These are phyloP conservation scores for Thuidium tamariscinum DNA, from an alignment of 225 moss, liverwort and hornwort genomes.

Conservation along the genomic window DNA sequence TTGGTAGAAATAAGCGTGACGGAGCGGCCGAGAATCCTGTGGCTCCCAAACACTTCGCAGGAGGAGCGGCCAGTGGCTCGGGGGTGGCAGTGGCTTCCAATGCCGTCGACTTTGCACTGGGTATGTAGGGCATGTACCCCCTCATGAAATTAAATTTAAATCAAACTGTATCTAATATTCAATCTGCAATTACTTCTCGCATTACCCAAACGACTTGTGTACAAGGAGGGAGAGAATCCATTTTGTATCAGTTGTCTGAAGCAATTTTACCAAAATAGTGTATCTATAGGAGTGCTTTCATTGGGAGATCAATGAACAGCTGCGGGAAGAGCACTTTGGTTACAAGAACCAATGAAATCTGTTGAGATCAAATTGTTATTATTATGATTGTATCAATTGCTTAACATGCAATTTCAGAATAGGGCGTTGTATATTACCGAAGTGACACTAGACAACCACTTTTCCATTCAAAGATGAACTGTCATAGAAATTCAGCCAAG, in stretches of 20 bases:
- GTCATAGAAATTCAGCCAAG: background rate
- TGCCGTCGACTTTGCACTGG: slow-evolving; percentile 31
- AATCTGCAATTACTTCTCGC: background rate
- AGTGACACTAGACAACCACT: background rate
- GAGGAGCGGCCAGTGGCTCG: slow-evolving; percentile 45
- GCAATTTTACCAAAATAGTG: background rate
- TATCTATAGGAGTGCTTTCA: background rate
- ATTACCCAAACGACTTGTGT: background rate
- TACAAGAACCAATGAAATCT: background rate
- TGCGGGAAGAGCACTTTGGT: background rate
- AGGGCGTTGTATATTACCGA: background rate
- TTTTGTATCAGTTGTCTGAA: background rate
- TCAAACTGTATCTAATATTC: background rate
- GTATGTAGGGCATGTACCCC: background rate
- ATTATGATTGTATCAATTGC: background rate
- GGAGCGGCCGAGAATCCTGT: slow-evolving; percentile 29
- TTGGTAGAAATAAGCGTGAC: slow-evolving; percentile 30
- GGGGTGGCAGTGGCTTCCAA: slow-evolving; percentile 41
- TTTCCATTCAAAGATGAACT: background rate
- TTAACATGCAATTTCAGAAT: background rate
- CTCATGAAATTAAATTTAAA: background rate
- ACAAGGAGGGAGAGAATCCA: background rate
- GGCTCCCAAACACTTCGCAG: slow-evolving; percentile 30
- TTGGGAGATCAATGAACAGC: background rate
- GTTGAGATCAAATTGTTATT: background rate